Conservation (phyloP, 192 early-diverging fungal genomes). For the Phycomyces blakesleeanus region DNA sequence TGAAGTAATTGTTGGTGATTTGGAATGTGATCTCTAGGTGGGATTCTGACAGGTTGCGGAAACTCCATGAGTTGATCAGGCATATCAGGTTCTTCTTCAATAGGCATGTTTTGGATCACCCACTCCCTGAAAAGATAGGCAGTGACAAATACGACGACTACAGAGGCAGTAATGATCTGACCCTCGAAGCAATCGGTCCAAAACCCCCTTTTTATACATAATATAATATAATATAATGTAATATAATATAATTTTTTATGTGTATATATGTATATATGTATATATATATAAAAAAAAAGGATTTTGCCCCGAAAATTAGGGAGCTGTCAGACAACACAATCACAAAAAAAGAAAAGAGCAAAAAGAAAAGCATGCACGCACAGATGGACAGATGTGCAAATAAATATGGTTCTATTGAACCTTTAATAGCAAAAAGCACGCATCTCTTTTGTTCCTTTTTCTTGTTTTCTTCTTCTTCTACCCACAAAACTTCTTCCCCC, state of each 20-base stretch:
- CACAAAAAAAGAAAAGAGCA: neutral
- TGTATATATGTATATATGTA: neutral
- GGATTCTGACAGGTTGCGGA: neutral
- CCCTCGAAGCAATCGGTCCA: constrained; percentile 79
- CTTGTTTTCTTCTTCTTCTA: no score
- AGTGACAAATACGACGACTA: constrained; percentile 75
- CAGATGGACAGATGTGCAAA: neutral
- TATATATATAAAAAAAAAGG: neutral
- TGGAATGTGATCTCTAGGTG: neutral
- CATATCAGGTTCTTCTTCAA: constrained; percentile 10
- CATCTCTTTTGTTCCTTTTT: no score
- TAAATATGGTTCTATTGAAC: no score
- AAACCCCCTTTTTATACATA: constrained; percentile 49
- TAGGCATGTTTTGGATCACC: constrained; percentile 67
- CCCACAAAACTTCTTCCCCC: no score
- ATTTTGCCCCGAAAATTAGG: neutral
- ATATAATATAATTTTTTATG: no score
- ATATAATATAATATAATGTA: no score
- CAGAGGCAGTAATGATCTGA: constrained; percentile 69
- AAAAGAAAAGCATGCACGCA: neutral
- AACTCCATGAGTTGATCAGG: neutral
- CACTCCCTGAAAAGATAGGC: constrained; percentile 87
- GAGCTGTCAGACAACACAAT: neutral
- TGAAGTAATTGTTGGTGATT: constrained; percentile 4
- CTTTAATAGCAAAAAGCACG: no score